Base-by-base conservation (phyloP, 1,284 basidiomycete genomes). In the Tausonia pullulans region DNA sequence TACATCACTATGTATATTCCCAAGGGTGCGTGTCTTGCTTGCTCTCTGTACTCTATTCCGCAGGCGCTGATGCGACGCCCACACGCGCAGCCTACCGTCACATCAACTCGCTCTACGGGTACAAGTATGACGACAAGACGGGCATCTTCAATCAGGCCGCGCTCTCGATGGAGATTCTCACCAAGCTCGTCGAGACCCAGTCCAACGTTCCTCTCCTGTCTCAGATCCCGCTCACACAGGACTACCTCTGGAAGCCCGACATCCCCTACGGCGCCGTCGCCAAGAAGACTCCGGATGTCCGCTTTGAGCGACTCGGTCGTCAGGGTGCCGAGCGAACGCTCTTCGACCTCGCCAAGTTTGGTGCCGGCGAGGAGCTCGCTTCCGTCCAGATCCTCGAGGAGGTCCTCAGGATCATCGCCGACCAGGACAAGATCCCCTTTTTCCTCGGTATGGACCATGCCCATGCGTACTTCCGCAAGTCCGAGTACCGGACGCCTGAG, bases 1-100 rank as follows among this genome's bases (percentile, higher is more conserved):
- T 96, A 89, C 88, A 80, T 95, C 50, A 89, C 94, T 41, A 76
- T 96, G 55, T 97, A 95, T 74, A 81, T 92, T n/a, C 91, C 93
- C 3, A 79, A 85, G 76, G 83, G 88, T 88, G 54, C 49, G 80
- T 68, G 11, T 60, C 40, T 9, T n/a, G 14, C 10, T 51, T 39
- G 64, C 46, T 39, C 62, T 41, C 14, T 41, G n/a, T 41, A 8
- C 3, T 7, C 27, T 41, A 8, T 50, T 40, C 2, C 27, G 40
- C 8, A 48, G 16, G 14, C 9, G 40, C 2, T 48, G 13, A 55
- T 3, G 27, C 27, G 27, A 27, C 27, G 27, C 27, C 27, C 27
- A 27, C 27, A 16, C 14, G 14, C 51, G 14, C 69, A 84, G 87
- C 84, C 1, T 81, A 85, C 67, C 82, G 81, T 65, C 81, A 90